These are phyloP conservation scores for Wickerhamomyces alni DNA, from an alignment of 805 yeast genomes.

Conservation along the genomic window DNA sequence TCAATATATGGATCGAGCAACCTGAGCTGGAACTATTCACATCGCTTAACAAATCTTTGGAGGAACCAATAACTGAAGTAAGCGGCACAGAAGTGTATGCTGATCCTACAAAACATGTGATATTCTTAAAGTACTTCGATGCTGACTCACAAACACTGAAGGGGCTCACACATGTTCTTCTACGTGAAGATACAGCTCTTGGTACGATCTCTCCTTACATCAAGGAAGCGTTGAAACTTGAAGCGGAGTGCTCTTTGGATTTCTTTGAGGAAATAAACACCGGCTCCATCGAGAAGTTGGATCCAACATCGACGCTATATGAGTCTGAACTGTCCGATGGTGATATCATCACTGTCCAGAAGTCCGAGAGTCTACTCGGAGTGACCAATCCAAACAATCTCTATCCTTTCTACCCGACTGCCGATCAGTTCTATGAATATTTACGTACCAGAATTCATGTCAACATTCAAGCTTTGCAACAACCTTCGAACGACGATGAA, in stretches of 20 bases:
- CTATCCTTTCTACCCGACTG: slow-evolving; percentile 29
- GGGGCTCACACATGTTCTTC: slow-evolving; percentile 60
- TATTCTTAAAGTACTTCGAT: slow-evolving; percentile 67
- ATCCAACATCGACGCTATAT: slow-evolving; percentile 36
- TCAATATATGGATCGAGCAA: slow-evolving; percentile 66
- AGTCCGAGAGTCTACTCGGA: slow-evolving; percentile 5
- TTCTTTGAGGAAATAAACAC: slow-evolving; percentile 60
- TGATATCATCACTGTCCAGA: slow-evolving; percentile 47
- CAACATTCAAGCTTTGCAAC: slow-evolving; percentile 37
- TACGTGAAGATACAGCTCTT: slow-evolving; percentile 42
- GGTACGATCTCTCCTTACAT: slow-evolving; percentile 35
- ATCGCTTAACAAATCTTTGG: slow-evolving; percentile 12
- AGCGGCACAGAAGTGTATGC: slow-evolving; percentile 18
- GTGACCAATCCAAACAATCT: slow-evolving; percentile 13
- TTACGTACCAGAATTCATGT: slow-evolving; percentile 58
- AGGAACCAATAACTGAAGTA: no score
- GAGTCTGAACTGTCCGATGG: slow-evolving; percentile 60
- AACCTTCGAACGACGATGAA: slow-evolving; percentile 42
- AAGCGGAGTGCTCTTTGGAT: slow-evolving; percentile 27
- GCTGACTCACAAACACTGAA: slow-evolving; percentile 41
- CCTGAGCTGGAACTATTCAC: slow-evolving; percentile 23
- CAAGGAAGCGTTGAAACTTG: slow-evolving; percentile 34
- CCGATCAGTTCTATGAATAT: slow-evolving; percentile 45
- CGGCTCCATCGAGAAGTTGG: slow-evolving; percentile 38
- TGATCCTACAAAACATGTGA: slow-evolving; percentile 23